Base-by-base conservation (phyloP, 169 alveolate genomes). In the Plasmodium knowlesi region DNA sequence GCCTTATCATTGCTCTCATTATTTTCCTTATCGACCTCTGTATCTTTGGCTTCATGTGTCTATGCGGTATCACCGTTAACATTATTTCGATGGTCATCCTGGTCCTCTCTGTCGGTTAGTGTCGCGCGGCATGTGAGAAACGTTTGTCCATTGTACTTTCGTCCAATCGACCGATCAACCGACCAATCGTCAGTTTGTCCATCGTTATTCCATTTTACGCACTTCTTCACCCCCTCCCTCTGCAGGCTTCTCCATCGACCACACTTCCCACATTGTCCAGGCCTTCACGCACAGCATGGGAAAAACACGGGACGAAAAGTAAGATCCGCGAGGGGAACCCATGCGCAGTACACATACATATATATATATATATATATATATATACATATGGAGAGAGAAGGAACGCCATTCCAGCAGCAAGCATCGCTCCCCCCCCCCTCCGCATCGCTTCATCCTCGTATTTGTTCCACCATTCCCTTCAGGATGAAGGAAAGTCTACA, bases 41-140 rank as follows among this genome's bases (percentile, higher is more conserved):
- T 28, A 94, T 97, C 10, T 93, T 97, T 83, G 98, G 98, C 25
- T 95, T 95, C 90, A 97, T 97, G 98, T 94, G 96, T 28, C 92
- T 92, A 8, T 96, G 97, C 96, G 97, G 96, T 41, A 93, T 97
- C 39, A 96, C 96, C 4, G 95, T 97, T n/a, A 97, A 97, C 76
- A 96, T 97, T 93, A 96, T 97, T 73, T 95, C 98, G n/a, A 96
- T 96, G 98, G 97, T 97, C 84, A 96, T 95, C 85, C 93, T 97
- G 76, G 95, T 96, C 61, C 95, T 97, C 83, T 96, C 97, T 14
- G 96, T 96, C 16, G 98, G 98, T 95, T 82, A 70, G 97, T 19
- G 34, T 1, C 1, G 0, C 39, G 53, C n/a, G 39, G 39, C 5
- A 3, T 32, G 39, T 32, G 3, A 1, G 1, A 32, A 32, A 1